Evolutionary conservation across 2,329 filamentous ascomycete species (phyloP).

Genomic region (Dendryphion nanum): DNA sequence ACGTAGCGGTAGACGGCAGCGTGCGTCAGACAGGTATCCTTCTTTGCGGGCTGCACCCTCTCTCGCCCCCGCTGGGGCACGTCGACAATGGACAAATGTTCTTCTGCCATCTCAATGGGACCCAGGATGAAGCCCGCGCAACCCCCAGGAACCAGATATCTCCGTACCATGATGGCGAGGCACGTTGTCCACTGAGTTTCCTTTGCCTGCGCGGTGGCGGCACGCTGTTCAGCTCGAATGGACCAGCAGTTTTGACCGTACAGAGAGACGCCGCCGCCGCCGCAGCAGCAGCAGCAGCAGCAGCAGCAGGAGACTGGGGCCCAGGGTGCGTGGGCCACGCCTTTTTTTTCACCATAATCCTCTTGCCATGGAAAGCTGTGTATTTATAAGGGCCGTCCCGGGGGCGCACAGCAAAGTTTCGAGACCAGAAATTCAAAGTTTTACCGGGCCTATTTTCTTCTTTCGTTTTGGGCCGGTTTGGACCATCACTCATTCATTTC

Average conservation of each 20-base stretch:
- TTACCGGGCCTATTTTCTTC: no score
- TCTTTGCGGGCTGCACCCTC: conserved; percentile 17
- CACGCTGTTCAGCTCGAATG: conserved; percentile 27
- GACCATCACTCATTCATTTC: no score
- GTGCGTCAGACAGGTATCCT: conserved; percentile 21
- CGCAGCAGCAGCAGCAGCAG: no score
- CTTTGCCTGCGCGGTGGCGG: conserved; percentile 22
- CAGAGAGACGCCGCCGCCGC: no score
- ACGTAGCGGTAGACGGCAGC: conserved; percentile 26
- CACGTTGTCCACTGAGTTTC: conserved; percentile 15
- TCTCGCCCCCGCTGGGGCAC: conserved; percentile 19
- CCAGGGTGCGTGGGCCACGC: background rate
- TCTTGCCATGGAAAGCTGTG: no score
- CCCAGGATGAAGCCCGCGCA: conserved; percentile 22
- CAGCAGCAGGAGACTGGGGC: no score
- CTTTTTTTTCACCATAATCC: no score
- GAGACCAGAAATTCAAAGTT: no score
- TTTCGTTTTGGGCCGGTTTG: no score
- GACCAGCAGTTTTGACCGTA: conserved; percentile 22
- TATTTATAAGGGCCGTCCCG: no score
- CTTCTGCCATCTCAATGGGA: conserved; percentile 22
- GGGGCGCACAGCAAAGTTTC: background rate
- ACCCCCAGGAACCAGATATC: conserved; percentile 18
- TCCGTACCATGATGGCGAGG: conserved; percentile 23
- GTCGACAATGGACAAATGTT: conserved; percentile 26